Conservation (phyloP, 2,329 filamentous ascomycete species). For the Neurospora crassa region DNA sequence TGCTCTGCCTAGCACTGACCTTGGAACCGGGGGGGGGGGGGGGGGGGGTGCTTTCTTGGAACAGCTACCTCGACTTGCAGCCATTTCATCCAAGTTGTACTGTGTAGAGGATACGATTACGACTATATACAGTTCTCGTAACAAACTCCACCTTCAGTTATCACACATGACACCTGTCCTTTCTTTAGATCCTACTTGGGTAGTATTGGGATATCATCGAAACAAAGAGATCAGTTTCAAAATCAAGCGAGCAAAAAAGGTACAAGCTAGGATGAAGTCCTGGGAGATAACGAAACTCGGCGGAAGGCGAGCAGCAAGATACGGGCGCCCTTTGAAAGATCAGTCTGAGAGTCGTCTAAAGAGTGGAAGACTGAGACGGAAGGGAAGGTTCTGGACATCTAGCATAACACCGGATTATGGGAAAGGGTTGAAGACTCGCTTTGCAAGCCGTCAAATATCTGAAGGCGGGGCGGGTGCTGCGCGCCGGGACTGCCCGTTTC, state of each 20-base stretch:
- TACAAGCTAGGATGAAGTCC: not conserved
- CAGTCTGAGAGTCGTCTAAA: not conserved
- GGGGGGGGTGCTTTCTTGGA: not conserved
- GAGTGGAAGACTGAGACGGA: not conserved
- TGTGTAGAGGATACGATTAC: not conserved
- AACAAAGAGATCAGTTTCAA: not conserved
- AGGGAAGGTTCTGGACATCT: not conserved
- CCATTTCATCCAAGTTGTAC: not conserved
- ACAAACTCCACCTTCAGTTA: not conserved
- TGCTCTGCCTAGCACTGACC: not conserved
- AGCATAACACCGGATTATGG: not conserved
- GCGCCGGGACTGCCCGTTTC: not conserved
- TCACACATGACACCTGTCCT: not conserved
- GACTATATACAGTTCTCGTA: not conserved
- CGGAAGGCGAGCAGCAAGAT: not conserved
- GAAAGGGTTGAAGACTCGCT: not conserved
- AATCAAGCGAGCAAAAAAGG: not conserved
- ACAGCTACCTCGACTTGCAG: not conserved
- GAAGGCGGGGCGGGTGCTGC: not conserved
- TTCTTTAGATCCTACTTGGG: not conserved
- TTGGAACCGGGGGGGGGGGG: too few species aligned
- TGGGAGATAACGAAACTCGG: not conserved
- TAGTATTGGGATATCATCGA: not conserved
- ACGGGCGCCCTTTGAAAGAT: not conserved
- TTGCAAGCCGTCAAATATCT: not conserved